These are phyloP conservation scores for Castanea mollissima DNA, from an alignment of 306 rosid species.

Conservation along the genomic window DNA sequence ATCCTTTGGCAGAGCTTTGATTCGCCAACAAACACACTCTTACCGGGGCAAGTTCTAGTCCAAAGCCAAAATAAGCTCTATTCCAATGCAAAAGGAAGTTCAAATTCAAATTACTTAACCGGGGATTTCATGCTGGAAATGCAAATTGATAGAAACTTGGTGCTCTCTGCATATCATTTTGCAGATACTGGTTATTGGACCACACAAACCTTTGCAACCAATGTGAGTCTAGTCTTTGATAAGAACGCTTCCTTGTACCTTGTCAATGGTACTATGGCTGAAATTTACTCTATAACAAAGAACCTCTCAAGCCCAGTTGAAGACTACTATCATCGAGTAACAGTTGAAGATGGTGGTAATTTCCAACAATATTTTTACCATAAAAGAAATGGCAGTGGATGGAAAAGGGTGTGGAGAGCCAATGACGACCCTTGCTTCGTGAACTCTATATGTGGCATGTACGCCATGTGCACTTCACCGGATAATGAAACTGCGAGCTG, in stretches of 20 bases:
- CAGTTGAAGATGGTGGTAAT: slow-evolving; percentile 30
- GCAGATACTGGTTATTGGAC: slow-evolving; percentile 26
- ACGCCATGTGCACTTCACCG: slow-evolving; percentile 31
- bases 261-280: not conserved
- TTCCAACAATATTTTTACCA: slow-evolving; percentile 32
- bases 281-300: not conserved
- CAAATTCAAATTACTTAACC: slow-evolving; percentile 12
- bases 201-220: not conserved
- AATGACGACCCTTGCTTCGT: slow-evolving; percentile 30
- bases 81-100: slow-evolving; percentile 23
- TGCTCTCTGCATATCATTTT: not conserved
- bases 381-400: slow-evolving; percentile 21
- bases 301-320: slow-evolving; percentile 15
- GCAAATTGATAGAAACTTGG: slow-evolving; percentile 19
- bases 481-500: slow-evolving; percentile 29
- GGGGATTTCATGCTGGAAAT: slow-evolving; percentile 17
- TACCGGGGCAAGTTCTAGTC: slow-evolving; percentile 14
- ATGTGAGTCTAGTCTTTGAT: slow-evolving; percentile 15
- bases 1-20: not conserved
- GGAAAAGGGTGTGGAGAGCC: slow-evolving; percentile 35
- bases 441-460: slow-evolving; percentile 21
- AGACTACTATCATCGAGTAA: slow-evolving; percentile 28
- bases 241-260: not conserved
- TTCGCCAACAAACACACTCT: slow-evolving; percentile 16
- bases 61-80: not conserved